Evolutionary conservation across 257 asterid species (phyloP).

Genomic region (Solanum peruvianum): DNA sequence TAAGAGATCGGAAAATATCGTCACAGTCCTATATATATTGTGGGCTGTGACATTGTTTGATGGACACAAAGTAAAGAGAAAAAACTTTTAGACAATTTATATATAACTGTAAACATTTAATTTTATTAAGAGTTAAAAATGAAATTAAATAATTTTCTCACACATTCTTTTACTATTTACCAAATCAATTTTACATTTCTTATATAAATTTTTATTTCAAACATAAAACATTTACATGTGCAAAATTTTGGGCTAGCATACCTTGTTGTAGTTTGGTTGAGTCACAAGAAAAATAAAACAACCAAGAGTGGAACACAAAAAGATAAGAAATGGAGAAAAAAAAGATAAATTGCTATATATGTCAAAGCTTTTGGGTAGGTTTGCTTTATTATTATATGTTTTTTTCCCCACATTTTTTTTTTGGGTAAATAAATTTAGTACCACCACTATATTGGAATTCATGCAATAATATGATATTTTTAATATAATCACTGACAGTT

Average conservation of each 20-base stretch:
- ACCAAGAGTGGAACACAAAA: not conserved
- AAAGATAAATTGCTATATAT: not conserved
- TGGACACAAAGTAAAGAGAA: not conserved
- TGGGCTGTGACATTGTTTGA: not conserved
- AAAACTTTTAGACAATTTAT: fast-evolving
- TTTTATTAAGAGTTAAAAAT: not conserved
- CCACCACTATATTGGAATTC: not conserved
- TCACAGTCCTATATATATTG: not conserved
- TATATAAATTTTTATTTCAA: no score
- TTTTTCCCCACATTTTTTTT: not conserved
- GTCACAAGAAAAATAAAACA: not conserved
- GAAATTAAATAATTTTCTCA: not conserved
- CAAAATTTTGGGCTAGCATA: not conserved
- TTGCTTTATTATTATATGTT: not conserved
- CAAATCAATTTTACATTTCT: not conserved
- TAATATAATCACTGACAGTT: not conserved
- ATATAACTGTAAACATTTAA: no score
- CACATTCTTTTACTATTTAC: not conserved
- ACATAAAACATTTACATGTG: not conserved
- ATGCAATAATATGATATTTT: not conserved
- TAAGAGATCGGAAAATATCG: not conserved
- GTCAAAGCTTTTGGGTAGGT: not conserved
- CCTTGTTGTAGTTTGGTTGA: not conserved
- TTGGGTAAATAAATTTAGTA: not conserved
- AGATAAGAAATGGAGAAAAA: not conserved